Percentiles rank a stretch among this genome's conserved stretches.
Evolutionary conservation across 2,329 filamentous ascomycete genomes (phyloP).

Genomic region (Penicillium verrucosum): DNA sequence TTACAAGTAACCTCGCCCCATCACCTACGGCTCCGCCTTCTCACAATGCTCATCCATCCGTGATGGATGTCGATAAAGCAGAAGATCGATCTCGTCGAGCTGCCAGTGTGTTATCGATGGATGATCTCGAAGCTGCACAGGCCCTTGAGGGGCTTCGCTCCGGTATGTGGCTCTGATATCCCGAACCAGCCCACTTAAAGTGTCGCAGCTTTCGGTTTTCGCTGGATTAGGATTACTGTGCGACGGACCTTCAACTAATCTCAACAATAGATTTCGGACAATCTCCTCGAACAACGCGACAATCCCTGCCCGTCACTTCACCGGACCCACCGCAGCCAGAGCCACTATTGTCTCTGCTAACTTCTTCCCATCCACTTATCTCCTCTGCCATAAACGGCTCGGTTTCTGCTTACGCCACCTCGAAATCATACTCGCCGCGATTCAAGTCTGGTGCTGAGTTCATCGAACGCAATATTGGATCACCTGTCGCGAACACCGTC

Average conservation of each 20-base stretch:
- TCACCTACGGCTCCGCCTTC: conserved; percentile 10
- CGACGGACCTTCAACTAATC: conserved; percentile 10
- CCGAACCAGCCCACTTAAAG: neutral
- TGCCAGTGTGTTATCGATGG: conserved; percentile 48
- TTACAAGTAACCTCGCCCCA: conserved; percentile 8
- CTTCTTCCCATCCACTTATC: conserved; percentile 81
- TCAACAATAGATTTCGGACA: conserved; percentile 60
- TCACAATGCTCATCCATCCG: conserved; percentile 29
- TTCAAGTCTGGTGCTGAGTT: conserved; percentile 89
- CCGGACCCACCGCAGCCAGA: conserved; percentile 58
- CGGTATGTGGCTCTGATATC: conserved; percentile 49
- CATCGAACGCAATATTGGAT: conserved; percentile 78
- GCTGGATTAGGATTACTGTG: neutral
- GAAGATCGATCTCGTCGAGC: conserved; percentile 44
- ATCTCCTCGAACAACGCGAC: conserved; percentile 53
- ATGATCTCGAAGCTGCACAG: conserved; percentile 63
- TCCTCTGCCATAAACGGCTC: conserved; percentile 82
- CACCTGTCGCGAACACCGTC: conserved; percentile 81
- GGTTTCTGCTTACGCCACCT: conserved; percentile 77
- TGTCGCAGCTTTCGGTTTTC: neutral
- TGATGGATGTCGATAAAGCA: conserved; percentile 33
- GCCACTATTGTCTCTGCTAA: conserved; percentile 80
- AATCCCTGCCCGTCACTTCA: conserved; percentile 32
- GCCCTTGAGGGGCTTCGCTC: conserved; percentile 71
- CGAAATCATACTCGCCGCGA: conserved; percentile 85